These are phyloP conservation scores for Sextonia rubra DNA, from an alignment of 164 flowering plant species.

Conservation along the genomic window DNA sequence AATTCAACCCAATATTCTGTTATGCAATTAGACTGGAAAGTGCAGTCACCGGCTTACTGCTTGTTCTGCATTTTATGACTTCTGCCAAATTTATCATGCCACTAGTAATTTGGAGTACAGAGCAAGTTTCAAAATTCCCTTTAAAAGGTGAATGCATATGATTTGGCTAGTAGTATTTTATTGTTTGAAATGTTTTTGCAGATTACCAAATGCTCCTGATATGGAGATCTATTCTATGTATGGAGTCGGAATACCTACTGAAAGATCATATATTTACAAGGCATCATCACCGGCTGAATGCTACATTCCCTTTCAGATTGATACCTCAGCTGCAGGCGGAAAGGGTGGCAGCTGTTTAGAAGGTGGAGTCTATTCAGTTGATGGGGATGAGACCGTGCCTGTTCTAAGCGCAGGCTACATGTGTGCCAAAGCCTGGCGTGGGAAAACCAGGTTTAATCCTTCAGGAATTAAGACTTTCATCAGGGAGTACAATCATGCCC, in stretches of 20 bases:
- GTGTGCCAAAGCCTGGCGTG: slow-evolving; percentile 99
- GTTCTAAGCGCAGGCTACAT: slow-evolving; percentile 89
- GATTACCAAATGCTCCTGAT: slow-evolving; percentile 91
- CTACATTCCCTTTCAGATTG: slow-evolving; percentile 85
- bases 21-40: too few relatives aligned
- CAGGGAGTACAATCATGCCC: slow-evolving; percentile 89
- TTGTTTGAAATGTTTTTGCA: slow-evolving; percentile 26
- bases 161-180: slow-evolving; percentile 4
- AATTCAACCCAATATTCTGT: neutral
- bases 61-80: neutral
- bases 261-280: slow-evolving; percentile 84
- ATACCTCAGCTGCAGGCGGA: slow-evolving; percentile 55
- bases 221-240: slow-evolving; percentile 93
- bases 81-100: neutral
- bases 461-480: slow-evolving; percentile 69
- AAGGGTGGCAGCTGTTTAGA: slow-evolving; percentile 49
- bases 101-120: neutral
- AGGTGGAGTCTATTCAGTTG: slow-evolving; percentile 67
- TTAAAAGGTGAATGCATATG: neutral
- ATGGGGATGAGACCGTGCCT: slow-evolving; percentile 98
- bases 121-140: neutral
- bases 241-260: slow-evolving; percentile 94
- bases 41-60: too few relatives aligned
- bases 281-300: slow-evolving; percentile 61
- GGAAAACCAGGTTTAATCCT: slow-evolving; percentile 86